Conservation (phyloP, 2,329 filamentous ascomycete genomes). For the Paramyrothecium sp. region DNA sequence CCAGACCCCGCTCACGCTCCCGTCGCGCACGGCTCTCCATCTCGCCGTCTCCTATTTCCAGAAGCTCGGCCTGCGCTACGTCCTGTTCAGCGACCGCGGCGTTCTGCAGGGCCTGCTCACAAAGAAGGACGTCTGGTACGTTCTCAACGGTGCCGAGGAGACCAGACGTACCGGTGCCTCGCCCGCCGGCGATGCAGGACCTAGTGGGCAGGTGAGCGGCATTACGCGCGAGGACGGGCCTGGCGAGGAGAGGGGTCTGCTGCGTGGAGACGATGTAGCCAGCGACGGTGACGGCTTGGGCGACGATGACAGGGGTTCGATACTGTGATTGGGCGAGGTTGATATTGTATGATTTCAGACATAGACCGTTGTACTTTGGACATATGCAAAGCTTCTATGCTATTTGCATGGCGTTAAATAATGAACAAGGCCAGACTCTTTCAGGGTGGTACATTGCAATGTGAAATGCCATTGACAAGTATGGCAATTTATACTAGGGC, state of each 20-base stretch:
- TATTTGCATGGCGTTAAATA: neutral
- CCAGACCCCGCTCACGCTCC: constrained; percentile 91
- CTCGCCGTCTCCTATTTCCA: constrained; percentile 94
- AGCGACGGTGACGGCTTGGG: constrained; percentile 20
- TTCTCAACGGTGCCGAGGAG: constrained; percentile 76
- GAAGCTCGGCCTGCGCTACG: constrained; percentile 86
- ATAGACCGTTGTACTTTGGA: neutral
- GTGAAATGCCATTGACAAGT: too few species aligned
- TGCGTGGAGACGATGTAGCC: constrained; percentile 33
- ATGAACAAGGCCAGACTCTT: neutral
- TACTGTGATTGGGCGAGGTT: constrained; percentile 19
- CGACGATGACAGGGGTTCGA: constrained; percentile 13
- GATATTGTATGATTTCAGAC: neutral
- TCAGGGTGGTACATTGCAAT: too few species aligned
- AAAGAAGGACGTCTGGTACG: constrained; percentile 96
- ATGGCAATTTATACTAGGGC: too few species aligned
- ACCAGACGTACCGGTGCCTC: constrained; percentile 42
- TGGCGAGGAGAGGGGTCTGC: constrained; percentile 41
- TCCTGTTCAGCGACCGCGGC: constrained; percentile 82
- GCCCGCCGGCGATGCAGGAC: constrained; percentile 14
- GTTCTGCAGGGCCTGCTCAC: constrained; percentile 82
- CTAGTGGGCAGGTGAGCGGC: constrained; percentile 20
- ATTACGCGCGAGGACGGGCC: constrained; percentile 34
- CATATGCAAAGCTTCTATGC: neutral
- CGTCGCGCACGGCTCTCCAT: constrained; percentile 72